Evolutionary conservation across 345 rosid species (phyloP), one percentile per base, ranked within the genome.

Genomic region (Eucalyptus tenuipes): DNA sequence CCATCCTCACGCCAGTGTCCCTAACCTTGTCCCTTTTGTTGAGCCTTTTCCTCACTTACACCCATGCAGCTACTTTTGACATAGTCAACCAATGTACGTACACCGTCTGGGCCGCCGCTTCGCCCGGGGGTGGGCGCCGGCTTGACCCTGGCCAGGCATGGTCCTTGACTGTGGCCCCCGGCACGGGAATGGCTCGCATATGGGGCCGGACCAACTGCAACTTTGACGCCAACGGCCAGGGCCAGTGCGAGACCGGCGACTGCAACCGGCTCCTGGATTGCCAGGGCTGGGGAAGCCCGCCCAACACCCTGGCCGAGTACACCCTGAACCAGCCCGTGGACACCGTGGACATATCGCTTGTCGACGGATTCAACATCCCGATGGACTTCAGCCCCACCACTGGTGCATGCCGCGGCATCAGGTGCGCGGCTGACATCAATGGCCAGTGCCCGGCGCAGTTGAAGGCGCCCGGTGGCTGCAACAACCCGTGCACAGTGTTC

Each of bases 281-380:
- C 90, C 49, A 86, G 80, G 89, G 27, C 42, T 89, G 55, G 45
- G 93, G 93, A 11, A 7, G 50, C 40, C 88, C 90, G 7, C 93
- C 91, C 7, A 90, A 92, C 88, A 91, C 92, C 11, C 79, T 92
- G 25, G 93, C 90, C 10, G 92, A 92, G 86, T 89, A 44, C 79
- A 89, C 91, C 13, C 86, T 90, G 4, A 90, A 90, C 91, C 92
- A 91, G 47, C 89, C 37, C 55, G 42, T 45, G 86, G 93, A 92
- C 86, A 91, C 89, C 90, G 79, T 88, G 22, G 93, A 92, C 89
- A 89, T 92, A 13, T 92, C 93, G 29, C 68, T 88, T 3, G 87
- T 91, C n/a, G 91, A 92, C 9, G 92, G 93, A 15, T 92, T 92
- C 64, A 92, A 92, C 82, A 89, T 92, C 29, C 91, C 93, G 1